Base-by-base conservation (phyloP, 176 grass and related monocot species). In the Carex scoparia region DNA sequence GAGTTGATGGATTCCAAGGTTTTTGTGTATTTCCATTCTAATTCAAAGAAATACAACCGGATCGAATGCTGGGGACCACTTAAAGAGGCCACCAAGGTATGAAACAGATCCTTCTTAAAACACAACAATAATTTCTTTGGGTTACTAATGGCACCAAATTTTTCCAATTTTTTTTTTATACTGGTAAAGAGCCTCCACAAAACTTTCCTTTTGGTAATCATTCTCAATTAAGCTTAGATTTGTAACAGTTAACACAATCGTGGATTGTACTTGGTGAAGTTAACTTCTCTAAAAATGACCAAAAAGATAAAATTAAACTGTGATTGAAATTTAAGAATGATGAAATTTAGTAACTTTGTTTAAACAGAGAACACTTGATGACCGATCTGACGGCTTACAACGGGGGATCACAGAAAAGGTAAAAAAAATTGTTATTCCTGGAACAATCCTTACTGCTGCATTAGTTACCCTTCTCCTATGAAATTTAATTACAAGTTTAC, bases 1-100 rank as follows among this genome's bases (percentile, higher is more conserved):
- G 93, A 94, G 69, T 87, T 98, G 80, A 82, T 93, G 93, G 95
- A 98, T 37, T 91, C 95, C 40, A 83, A 89, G 75, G 91, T 98
- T 16, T 89, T 89, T 88, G 95, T 94, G 51, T 91, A 98, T 42
- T 98, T 98, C 86, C 93, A 98, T 90, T 98, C 95, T 7, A 84
- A 70, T n/a, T 57, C 91, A 4, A 81, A 63, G 37, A 90, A 93
- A 70, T 94, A 98, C 84, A 98, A 98, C 84, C 65, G 95, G 48
- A 77, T 94, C 33, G 95, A 98, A 81, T 98, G 92, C 73, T 94
- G 93, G 95, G 95, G 95, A 7, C 84, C 95, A 71, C 89, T 94
- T 35, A 86, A 72, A 31, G 89, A 93, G 19, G 94, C 94, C 23
- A 78, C 79, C 37, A 87, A 93, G 91, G 94, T 88, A 59, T 69